Evolutionary conservation across 2,329 filamentous ascomycete genomes (phyloP).

Genomic region (Aspergillus aculeatus): DNA sequence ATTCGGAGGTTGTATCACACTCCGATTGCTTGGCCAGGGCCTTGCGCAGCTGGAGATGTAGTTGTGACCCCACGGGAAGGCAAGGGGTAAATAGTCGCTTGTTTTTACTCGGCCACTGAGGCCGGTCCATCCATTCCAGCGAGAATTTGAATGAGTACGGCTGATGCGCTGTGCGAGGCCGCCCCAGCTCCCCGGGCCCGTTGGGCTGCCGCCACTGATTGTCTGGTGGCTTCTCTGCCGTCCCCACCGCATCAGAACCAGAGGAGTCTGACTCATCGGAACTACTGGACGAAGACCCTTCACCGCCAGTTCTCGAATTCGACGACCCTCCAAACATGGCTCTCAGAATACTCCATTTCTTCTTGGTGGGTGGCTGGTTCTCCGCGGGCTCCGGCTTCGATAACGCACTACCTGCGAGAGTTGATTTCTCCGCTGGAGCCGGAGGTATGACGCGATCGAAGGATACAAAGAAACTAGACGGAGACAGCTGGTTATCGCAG

Average conservation of each 20-base stretch:
- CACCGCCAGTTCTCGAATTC: slow-evolving; percentile 45
- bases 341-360: slow-evolving; percentile 53
- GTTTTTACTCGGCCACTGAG: slow-evolving; percentile 51
- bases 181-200: slow-evolving; percentile 26
- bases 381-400: slow-evolving; percentile 24
- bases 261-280: slow-evolving; percentile 37
- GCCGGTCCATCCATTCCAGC: slow-evolving; percentile 62
- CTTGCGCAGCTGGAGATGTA: slow-evolving; percentile 48
- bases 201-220: slow-evolving; percentile 24
- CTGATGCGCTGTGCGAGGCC: slow-evolving; percentile 49
- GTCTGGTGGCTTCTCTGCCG: slow-evolving; percentile 29
- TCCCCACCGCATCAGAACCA: slow-evolving; percentile 25
- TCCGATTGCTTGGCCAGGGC: slow-evolving; percentile 25
- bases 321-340: slow-evolving; percentile 50
- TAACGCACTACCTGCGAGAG: slow-evolving; percentile 38
- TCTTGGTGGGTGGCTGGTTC: slow-evolving; percentile 32
- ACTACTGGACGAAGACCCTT: slow-evolving; percentile 39
- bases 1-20: slow-evolving; percentile 27
- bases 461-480: slow-evolving; percentile 57
- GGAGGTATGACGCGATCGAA: slow-evolving; percentile 61
- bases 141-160: slow-evolving; percentile 66
- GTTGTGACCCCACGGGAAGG: slow-evolving; percentile 57
- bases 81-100: slow-evolving; percentile 55
- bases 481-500: slow-evolving; percentile 64
- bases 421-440: slow-evolving; percentile 31